A percentile compares a stretch with the other conserved stretches of the same genome.
Evolutionary conservation across 1,139 yeast genomes (phyloP).

Genomic region (Geotrichum europaeum): DNA sequence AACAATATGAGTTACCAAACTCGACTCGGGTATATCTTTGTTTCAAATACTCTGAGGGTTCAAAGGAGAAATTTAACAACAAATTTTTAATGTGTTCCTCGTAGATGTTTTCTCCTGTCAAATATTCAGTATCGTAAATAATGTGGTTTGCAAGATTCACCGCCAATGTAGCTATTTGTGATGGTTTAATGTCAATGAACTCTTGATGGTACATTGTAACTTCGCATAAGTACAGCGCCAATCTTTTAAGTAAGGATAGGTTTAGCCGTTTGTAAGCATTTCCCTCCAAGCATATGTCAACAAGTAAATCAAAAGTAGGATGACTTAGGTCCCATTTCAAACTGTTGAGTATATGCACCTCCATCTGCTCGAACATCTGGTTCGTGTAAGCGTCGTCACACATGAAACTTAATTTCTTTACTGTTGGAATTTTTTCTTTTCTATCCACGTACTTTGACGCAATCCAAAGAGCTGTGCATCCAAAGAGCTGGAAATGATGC

Average conservation of each 20-base stretch:
- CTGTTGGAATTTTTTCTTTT: conserved; percentile 73
- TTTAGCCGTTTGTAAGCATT: not conserved
- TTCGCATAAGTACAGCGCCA: conserved; percentile 68
- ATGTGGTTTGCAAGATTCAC: conserved; percentile 48
- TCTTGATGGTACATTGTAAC: conserved; percentile 65
- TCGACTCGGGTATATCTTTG: not conserved
- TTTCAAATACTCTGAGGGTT: conserved; percentile 1
- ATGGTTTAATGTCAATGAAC: conserved; percentile 55
- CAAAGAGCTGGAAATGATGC: conserved; percentile 79
- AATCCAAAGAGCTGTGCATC: conserved; percentile 82
- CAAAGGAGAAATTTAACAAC: not conserved
- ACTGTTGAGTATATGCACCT: conserved; percentile 78
- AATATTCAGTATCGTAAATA: not conserved
- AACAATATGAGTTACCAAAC: not conserved
- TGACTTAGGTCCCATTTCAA: conserved; percentile 74
- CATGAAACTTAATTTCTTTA: conserved; percentile 67
- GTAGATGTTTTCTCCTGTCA: not conserved
- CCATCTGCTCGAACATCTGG: conserved; percentile 94
- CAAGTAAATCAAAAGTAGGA: conserved; percentile 41
- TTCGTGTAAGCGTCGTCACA: conserved; percentile 82
- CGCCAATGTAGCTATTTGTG: conserved; percentile 62
- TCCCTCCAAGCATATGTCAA: conserved; percentile 25
- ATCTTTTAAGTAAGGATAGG: not conserved
- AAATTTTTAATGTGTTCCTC: not conserved
- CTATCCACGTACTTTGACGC: conserved; percentile 95